These are phyloP conservation scores for Psidium friedrichsthalianum DNA, from an alignment of 345 rosid genomes.

Conservation along the genomic window DNA sequence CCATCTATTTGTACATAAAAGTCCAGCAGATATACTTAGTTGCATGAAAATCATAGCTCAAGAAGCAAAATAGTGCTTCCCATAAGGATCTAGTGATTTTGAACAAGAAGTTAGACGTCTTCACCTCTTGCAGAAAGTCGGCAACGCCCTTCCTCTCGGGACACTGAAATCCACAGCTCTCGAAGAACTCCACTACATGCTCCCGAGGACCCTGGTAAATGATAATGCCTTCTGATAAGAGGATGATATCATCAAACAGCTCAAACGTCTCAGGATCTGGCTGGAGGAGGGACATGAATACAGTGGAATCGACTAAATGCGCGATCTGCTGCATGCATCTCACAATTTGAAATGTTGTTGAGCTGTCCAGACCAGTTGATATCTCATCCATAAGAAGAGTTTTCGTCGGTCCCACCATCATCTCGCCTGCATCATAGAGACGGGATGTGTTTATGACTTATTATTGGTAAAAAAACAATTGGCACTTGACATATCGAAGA, in stretches of 20 bases:
- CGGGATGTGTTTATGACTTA: not conserved
- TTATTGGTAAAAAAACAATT: not conserved
- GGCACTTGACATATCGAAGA: not conserved
- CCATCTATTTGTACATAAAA: not conserved
- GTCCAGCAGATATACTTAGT: not conserved
- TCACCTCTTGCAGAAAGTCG: constrained; percentile 42
- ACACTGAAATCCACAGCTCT: constrained; percentile 22
- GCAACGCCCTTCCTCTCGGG: constrained; percentile 36
- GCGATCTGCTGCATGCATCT: constrained; percentile 31
- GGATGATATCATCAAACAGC: constrained; percentile 33
- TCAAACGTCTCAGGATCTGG: constrained; percentile 39
- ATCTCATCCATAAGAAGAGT: constrained; percentile 46
- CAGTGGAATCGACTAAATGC: constrained; percentile 23
- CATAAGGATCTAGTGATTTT: not conserved
- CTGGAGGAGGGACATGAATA: constrained; percentile 23
- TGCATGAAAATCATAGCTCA: not conserved
- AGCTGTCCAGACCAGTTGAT: constrained; percentile 43
- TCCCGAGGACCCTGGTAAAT: constrained; percentile 33
- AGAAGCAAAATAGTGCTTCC: not conserved
- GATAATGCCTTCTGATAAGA: constrained; percentile 33
- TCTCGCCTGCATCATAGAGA: constrained; percentile 20
- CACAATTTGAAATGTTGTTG: constrained; percentile 35
- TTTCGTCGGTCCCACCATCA: constrained; percentile 39
- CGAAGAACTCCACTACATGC: constrained; percentile 20
- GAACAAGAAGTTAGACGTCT: not conserved